These are phyloP conservation scores for Apostasia ramifera DNA, from an alignment of 106 monocot genomes.

Conservation along the genomic window DNA sequence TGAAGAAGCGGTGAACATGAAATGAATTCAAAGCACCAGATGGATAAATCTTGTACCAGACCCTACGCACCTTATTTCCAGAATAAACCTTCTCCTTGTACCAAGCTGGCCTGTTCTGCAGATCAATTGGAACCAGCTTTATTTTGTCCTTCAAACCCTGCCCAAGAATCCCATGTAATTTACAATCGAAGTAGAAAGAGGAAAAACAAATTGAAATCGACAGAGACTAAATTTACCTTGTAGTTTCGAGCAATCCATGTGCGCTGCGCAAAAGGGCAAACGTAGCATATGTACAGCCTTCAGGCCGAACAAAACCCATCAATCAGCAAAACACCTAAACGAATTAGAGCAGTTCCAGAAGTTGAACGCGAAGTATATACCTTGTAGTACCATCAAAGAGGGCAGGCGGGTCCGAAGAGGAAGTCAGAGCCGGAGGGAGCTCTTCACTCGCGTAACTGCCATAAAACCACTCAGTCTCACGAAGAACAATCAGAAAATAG, in stretches of 20 bases:
- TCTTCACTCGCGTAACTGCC: slow-evolving; percentile 24
- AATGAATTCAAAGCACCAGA: too few relatives aligned
- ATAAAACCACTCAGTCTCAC: background rate
- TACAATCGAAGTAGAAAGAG: background rate
- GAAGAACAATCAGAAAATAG: background rate
- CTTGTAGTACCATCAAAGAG: slow-evolving; percentile 90
- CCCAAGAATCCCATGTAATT: slow-evolving; percentile 1
- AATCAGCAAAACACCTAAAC: background rate
- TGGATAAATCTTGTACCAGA: background rate
- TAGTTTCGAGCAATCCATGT: slow-evolving; percentile 72
- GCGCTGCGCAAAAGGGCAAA: slow-evolving; percentile 61
- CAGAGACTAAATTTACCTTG: slow-evolving; percentile 20
- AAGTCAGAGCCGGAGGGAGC: slow-evolving; percentile 49
- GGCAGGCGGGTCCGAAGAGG: slow-evolving; percentile 44
- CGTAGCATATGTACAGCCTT: slow-evolving; percentile 48
- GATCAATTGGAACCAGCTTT: slow-evolving; percentile 63
- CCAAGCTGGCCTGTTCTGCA: slow-evolving; percentile 71
- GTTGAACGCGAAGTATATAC: slow-evolving; percentile 4
- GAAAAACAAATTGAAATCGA: background rate
- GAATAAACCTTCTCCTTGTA: slow-evolving; percentile 95
- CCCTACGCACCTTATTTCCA: slow-evolving; percentile 55
- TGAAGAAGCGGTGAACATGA: background rate
- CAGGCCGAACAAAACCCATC: background rate
- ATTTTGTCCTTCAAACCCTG: slow-evolving; percentile 84
- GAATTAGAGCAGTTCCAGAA: background rate